These are phyloP conservation scores for Xylariaceae sp. DNA, from an alignment of 2,329 filamentous ascomycete species.

Conservation along the genomic window DNA sequence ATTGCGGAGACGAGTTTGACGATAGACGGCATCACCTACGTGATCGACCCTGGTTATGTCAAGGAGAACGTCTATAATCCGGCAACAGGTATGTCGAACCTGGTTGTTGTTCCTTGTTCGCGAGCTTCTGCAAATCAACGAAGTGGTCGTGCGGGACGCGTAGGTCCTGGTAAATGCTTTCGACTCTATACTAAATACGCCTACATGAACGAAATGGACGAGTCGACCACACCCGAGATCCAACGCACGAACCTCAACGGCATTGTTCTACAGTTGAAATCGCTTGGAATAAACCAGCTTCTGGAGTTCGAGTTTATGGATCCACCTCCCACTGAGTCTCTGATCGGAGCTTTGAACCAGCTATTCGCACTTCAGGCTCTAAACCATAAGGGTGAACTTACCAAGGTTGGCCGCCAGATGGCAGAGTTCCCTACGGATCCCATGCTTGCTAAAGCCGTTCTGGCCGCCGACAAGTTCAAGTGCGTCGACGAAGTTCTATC, in stretches of 20 bases:
- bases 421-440: conserved; percentile 93
- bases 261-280: conserved; percentile 85
- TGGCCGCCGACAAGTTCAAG: conserved; percentile 88
- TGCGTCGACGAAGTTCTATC: conserved; percentile 93
- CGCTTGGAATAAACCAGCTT: conserved; percentile 88
- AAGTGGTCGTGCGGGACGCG: conserved; percentile 89
- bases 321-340: conserved; percentile 84
- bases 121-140: conserved; percentile 92
- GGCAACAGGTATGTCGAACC: conserved; percentile 87
- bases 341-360: conserved; percentile 88
- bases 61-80: conserved; percentile 96
- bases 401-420: conserved; percentile 91
- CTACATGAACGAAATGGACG: conserved; percentile 93
- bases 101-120: conserved; percentile 90
- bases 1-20: conserved; percentile 97
- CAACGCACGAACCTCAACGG: conserved; percentile 86
- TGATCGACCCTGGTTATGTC: conserved; percentile 93
- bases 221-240: conserved; percentile 91
- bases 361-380: conserved; percentile 90
- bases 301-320: conserved; percentile 98
- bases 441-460: conserved; percentile 86
- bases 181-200: conserved; percentile 92
- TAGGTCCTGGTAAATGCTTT: conserved; percentile 92
- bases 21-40: conserved; percentile 94
- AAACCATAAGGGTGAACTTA: conserved; percentile 87